Percentiles rank a stretch among this genome's conserved stretches.
These are phyloP conservation scores for Epichloe typhina DNA, from an alignment of 2,329 filamentous ascomycete genomes.

Conservation along the genomic window DNA sequence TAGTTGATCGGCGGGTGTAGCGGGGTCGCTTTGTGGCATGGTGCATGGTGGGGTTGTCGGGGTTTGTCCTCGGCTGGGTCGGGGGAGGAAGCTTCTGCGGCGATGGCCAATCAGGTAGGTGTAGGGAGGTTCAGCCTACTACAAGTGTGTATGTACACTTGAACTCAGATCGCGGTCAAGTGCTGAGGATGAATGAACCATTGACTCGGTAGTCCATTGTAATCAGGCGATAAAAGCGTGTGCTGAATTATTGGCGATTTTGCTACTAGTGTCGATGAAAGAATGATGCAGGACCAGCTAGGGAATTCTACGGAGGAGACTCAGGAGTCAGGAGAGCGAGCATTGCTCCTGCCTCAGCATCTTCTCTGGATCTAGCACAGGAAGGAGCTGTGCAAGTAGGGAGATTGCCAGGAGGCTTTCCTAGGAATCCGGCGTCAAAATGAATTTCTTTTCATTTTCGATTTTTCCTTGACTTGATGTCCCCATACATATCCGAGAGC, in stretches of 20 bases:
- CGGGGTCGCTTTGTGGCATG: no score
- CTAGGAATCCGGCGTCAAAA: background rate
- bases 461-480: background rate
- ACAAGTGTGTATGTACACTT: no score
- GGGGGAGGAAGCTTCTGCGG: background rate
- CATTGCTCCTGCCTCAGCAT: conserved; percentile 1
- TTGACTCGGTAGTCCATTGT: background rate
- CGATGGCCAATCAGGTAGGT: background rate
- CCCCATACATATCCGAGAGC: background rate
- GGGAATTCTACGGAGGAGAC: background rate
- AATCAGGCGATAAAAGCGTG: no score
- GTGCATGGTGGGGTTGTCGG: background rate
- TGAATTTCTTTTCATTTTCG: background rate
- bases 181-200: background rate
- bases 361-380: background rate
- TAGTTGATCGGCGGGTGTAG: background rate
- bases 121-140: no score
- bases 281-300: background rate
- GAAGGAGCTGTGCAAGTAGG: background rate
- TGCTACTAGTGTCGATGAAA: background rate
- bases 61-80: background rate
- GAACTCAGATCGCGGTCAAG: no score
- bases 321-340: no score
- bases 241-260: background rate
- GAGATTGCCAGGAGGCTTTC: background rate